A percentile compares a stretch with the other conserved stretches of the same genome.
These are phyloP conservation scores for Auriscalpium vulgare DNA, from an alignment of 768 basidiomycete species.

Conservation along the genomic window DNA sequence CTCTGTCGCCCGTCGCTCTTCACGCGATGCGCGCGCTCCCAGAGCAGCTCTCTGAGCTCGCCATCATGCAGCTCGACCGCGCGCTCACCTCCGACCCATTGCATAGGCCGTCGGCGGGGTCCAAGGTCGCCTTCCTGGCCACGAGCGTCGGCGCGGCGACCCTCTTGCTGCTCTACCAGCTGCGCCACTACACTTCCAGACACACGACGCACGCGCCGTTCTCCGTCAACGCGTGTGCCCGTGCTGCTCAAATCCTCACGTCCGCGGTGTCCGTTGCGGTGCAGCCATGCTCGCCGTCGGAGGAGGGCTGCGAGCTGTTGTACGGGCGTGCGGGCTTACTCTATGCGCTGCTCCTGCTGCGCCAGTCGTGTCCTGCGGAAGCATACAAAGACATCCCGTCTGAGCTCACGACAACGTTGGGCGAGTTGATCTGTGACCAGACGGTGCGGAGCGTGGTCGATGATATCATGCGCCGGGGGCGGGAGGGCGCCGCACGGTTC, in stretches of 20 bases:
- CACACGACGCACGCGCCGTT: constrained; percentile 3
- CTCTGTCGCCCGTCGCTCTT: background rate
- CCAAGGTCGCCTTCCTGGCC: constrained; percentile 20
- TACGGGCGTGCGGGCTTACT: constrained; percentile 54
- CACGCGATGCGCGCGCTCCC: background rate
- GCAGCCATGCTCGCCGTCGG: constrained; percentile 19
- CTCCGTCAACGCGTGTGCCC: constrained; percentile 2
- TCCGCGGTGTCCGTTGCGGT: constrained; percentile 4
- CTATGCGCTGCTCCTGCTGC: constrained; percentile 43
- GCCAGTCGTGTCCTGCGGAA: constrained; percentile 18
- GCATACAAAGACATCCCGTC: constrained; percentile 1
- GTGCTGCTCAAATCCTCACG: constrained; percentile 9
- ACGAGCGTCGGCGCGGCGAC: constrained; percentile 23
- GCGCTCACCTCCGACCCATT: background rate
- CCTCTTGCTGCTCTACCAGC: constrained; percentile 17
- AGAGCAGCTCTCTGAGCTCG: too few species aligned
- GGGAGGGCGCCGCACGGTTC: constrained; percentile 30
- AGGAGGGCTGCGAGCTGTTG: constrained; percentile 48
- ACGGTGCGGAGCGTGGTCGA: constrained; percentile 31
- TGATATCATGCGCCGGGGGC: constrained; percentile 39
- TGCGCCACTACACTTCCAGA: constrained; percentile 6
- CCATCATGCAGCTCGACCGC: background rate
- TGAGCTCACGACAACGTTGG: constrained; percentile 19
- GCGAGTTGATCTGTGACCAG: constrained; percentile 15
- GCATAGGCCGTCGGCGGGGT: background rate